These are phyloP conservation scores for Ochromonas danica DNA, from an alignment of 108 stramenopile genomes.

Conservation along the genomic window DNA sequence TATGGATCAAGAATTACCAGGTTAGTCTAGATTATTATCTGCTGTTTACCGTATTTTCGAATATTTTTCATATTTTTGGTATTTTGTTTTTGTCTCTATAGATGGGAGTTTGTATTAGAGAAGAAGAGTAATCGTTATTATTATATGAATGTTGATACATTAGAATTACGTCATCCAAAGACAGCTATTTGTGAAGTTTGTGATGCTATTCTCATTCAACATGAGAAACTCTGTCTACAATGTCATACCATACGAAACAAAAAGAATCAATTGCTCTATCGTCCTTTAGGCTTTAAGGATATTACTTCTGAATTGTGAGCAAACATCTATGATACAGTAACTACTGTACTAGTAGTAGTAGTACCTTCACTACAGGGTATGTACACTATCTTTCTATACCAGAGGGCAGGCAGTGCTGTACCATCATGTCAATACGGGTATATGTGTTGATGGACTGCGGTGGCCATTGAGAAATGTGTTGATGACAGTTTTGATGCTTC, in stretches of 20 bases:
- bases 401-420: too few relatives aligned
- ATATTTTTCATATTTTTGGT: not conserved
- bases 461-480: too few relatives aligned
- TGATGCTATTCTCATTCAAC: slow-evolving; percentile 10
- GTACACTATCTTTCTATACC: too few relatives aligned
- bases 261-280: not conserved
- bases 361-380: too few relatives aligned
- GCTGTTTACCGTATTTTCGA: not conserved
- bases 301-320: slow-evolving; percentile 7
- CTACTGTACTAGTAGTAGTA: too few relatives aligned
- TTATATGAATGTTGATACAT: not conserved
- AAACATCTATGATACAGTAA: too few relatives aligned
- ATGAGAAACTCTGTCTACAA: not conserved
- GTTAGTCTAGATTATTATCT: not conserved
- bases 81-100: not conserved
- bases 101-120: slow-evolving; percentile 18
- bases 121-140: not conserved
- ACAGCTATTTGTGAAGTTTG: slow-evolving; percentile 25
- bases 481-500: too few relatives aligned
- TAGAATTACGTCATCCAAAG: not conserved
- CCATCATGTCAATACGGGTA: too few relatives aligned
- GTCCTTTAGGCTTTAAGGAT: slow-evolving; percentile 24
- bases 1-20: slow-evolving; percentile 23
- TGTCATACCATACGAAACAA: not conserved
- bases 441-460: too few relatives aligned